Base-by-base conservation (phyloP, 2,329 filamentous ascomycete genomes). In the Didymella glomerata region DNA sequence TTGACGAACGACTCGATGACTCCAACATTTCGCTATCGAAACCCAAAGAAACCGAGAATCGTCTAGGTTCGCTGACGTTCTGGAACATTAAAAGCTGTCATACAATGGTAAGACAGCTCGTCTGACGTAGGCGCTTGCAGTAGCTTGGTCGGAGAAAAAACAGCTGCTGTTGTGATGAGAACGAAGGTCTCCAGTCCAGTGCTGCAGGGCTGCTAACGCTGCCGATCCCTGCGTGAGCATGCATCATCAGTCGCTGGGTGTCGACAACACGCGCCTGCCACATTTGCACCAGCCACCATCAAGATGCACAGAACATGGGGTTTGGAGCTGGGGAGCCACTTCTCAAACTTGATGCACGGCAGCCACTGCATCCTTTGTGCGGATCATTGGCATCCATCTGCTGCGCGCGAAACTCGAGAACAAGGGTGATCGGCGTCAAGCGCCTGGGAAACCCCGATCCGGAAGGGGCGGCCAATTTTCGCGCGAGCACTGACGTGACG, bases 1-100 rank as follows among this genome's bases (percentile, higher is more conserved):
- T 57, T 61, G 65, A 62, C 57, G 57, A 66, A 67, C 16, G 20
- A 28, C 45, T 54, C 41, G 36, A 58, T 59, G 51, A 58, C 48
- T 32, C 41, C 48, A 34, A 48, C 22, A 42, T 38, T 14, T 32
- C 25, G 6, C 8, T 41, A 38, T 40, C 11, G 22, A 40, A 27
- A 27, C 6, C 9, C 10, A 22, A 30, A 22, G 25, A 44, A 25
- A 22, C 30, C 32, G 40, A 52, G 36, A 30, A 44, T 34, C 34
- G 38, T 10, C 22, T 2, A 40, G 48, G 18, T 24, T 52, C 18
- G 44, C 44, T 53, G 40, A 60, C 32, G 48, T 46, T 60, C 38
- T 56, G 24, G 42, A 53, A 45, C 28, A 38, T 49, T 27, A 25
- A n/a, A 48, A 41, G n/a, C n/a, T 46, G 47, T 47, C 56, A 54